Conservation (phyloP, 768 basidiomycete species). For the Phaeotremella fagi region DNA sequence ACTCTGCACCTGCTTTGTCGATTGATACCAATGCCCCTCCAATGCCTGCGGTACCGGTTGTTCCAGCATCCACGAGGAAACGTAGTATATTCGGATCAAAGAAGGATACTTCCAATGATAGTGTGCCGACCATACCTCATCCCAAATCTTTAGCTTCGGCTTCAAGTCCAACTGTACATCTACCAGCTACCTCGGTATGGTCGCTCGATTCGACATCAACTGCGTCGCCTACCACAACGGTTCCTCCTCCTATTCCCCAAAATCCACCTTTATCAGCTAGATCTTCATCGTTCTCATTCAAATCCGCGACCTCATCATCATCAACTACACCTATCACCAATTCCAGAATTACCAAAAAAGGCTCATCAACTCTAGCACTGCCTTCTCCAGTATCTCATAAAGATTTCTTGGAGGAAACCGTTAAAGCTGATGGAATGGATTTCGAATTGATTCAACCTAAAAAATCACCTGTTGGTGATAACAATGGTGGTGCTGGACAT, state of each 20-base stretch:
- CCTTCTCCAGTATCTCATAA: slow-evolving; percentile 35
- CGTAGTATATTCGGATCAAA: slow-evolving; percentile 9
- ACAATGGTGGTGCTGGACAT: not conserved
- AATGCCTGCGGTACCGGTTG: not conserved
- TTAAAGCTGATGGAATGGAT: slow-evolving; percentile 42
- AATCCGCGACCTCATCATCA: slow-evolving; percentile 3
- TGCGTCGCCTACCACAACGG: not conserved
- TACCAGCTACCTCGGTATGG: not conserved
- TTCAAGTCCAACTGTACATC: not conserved
- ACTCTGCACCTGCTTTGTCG: slow-evolving; percentile 13
- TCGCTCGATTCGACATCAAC: slow-evolving; percentile 11
- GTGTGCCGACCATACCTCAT: slow-evolving; percentile 7
- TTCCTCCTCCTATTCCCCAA: not conserved
- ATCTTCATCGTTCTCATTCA: slow-evolving; percentile 34
- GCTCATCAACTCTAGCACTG: slow-evolving; percentile 6
- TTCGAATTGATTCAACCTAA: slow-evolving; percentile 40
- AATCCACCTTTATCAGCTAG: slow-evolving; percentile 20
- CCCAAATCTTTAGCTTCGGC: slow-evolving; percentile 2
- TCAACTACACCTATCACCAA: slow-evolving; percentile 11
- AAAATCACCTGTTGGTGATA: slow-evolving; percentile 5
- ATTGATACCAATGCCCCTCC: slow-evolving; percentile 21
- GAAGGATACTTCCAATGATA: slow-evolving; percentile 3
- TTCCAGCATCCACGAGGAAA: slow-evolving; percentile 6
- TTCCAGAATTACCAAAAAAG: too few species aligned
- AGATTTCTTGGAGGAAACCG: slow-evolving; percentile 37